Evolutionary conservation across 164 flowering plant genomes (phyloP), one percentile per base, ranked within the genome.

Genomic region (Cinnamomum micranthum): DNA sequence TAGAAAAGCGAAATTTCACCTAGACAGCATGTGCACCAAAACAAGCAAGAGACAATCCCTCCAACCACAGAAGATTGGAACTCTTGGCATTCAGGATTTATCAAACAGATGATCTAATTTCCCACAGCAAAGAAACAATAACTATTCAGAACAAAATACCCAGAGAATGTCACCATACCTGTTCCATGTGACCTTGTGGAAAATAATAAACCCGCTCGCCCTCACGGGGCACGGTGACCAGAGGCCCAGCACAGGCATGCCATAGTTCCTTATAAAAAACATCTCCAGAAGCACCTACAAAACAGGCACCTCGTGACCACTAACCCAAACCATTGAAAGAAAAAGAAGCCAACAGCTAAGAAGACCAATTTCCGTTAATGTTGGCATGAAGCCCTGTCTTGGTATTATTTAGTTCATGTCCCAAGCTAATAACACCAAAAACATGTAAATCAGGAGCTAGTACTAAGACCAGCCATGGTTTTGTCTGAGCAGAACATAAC

Each of bases 191-290:
- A 72, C 98, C 97, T 81, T 92, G 94, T 35, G 95, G 98, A 74
- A 92, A 91, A 84, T 94, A 94, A 77, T 89, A 94, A 70, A 92
- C 98, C 25, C 97, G 84, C 80, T 91, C 98, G 50, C 87, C 88
- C 82, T 90, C 86, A 74, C 88, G 90, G 24, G 98, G 98, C 69
- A 94, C 89, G 64, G 82, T 82, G 60, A 92, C 95, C 80, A 92
- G 88, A 60, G 98, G 97, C 33, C 98, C 98, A 71, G 97, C 98
- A 87, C 97, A 94, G 31, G 97, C 94, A 83, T 88, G 89, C 98
- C 98, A 92, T 28, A 94, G 79, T 76, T 94, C 97, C 83, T 79
- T 91, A 59, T 87, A 92, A 69, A 94, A 52, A 69, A 86, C 83
- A 84, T 87, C 90, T 75, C 73, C 74, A 3, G 82, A 69, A n/a